Percentiles rank a stretch among this genome's conserved stretches.
Evolutionary conservation across 495 filamentous ascomycete genomes (phyloP).

Genomic region (Terfezia boudieri): DNA sequence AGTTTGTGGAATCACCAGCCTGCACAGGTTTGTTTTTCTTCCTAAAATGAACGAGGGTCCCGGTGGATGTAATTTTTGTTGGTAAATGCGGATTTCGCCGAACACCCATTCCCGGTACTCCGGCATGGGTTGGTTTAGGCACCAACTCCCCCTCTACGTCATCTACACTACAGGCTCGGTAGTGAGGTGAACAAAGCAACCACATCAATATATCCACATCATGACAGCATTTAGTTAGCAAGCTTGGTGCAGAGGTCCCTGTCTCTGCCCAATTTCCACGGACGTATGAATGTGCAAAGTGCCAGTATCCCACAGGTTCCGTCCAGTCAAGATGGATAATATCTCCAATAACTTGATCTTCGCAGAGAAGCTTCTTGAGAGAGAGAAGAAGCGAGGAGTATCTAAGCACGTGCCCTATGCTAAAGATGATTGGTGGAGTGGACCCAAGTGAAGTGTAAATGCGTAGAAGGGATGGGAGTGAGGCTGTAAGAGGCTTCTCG

Average conservation of each 20-base stretch:
- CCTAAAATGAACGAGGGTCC: slow-evolving; percentile 52
- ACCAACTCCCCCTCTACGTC: neutral
- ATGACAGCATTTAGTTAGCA: slow-evolving; percentile 87
- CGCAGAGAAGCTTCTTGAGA: slow-evolving; percentile 51
- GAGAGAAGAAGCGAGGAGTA: slow-evolving; percentile 83
- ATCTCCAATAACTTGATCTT: slow-evolving; percentile 60
- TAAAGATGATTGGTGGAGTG: slow-evolving; percentile 41
- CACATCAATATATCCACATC: slow-evolving; percentile 83
- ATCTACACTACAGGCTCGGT: slow-evolving; percentile 2
- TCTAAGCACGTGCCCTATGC: slow-evolving; percentile 59
- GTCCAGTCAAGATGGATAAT: slow-evolving; percentile 69
- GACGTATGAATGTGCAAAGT: slow-evolving; percentile 86
- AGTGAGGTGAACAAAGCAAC: slow-evolving; percentile 51
- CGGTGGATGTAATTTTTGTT: slow-evolving; percentile 43
- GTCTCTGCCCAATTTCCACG: slow-evolving; percentile 83
- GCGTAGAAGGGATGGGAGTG: slow-evolving; percentile 21
- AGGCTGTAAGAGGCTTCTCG: slow-evolving; percentile 81
- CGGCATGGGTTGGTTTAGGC: slow-evolving; percentile 6
- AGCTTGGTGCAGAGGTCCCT: slow-evolving; percentile 43
- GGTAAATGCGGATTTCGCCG: slow-evolving; percentile 41
- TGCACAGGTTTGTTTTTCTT: slow-evolving; percentile 44
- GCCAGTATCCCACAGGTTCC: slow-evolving; percentile 91
- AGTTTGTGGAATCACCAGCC: slow-evolving; percentile 68
- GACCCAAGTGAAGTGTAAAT: slow-evolving; percentile 12
- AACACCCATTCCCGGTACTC: neutral